Conservation (phyloP, 108 stramenopile genomes). For the Heterococcus sp. region DNA sequence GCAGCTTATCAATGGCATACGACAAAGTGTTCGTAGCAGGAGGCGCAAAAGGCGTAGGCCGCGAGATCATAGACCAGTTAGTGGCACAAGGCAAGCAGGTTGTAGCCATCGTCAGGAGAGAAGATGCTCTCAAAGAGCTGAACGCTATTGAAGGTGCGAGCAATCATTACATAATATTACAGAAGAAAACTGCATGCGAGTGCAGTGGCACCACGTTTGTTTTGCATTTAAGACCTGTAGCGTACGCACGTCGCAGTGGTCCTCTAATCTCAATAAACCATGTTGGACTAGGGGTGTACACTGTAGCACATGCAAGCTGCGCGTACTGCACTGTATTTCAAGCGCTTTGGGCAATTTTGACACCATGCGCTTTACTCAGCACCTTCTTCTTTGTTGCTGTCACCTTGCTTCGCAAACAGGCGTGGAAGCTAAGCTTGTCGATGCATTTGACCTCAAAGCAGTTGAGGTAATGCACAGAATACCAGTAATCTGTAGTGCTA, state of each 20-base stretch:
- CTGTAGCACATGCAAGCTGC: no score
- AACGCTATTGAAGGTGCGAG: conserved; percentile 55
- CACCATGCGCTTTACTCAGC: no score
- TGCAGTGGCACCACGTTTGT: no score
- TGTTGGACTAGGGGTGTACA: no score
- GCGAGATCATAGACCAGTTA: conserved; percentile 71
- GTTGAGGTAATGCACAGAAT: conserved; percentile 69
- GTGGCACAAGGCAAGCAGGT: conserved; percentile 65
- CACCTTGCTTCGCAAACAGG: conserved; percentile 31
- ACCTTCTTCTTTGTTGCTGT: background rate
- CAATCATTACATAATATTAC: no score
- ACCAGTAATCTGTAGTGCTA: conserved; percentile 91
- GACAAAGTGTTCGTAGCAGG: conserved; percentile 91
- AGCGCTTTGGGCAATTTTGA: no score
- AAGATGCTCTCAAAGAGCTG: conserved; percentile 66
- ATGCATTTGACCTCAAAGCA: conserved; percentile 84
- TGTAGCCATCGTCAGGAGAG: conserved; percentile 78
- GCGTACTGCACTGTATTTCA: no score
- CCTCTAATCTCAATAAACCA: no score
- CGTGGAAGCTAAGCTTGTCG: conserved; percentile 78
- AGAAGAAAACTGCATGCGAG: no score
- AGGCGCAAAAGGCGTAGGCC: conserved; percentile 78
- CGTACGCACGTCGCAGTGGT: no score
- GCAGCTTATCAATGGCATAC: conserved; percentile 55
- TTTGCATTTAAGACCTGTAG: no score